Evolutionary conservation across 192 early-diverging fungal genomes (phyloP).

Genomic region (Funneliformis mosseae): DNA sequence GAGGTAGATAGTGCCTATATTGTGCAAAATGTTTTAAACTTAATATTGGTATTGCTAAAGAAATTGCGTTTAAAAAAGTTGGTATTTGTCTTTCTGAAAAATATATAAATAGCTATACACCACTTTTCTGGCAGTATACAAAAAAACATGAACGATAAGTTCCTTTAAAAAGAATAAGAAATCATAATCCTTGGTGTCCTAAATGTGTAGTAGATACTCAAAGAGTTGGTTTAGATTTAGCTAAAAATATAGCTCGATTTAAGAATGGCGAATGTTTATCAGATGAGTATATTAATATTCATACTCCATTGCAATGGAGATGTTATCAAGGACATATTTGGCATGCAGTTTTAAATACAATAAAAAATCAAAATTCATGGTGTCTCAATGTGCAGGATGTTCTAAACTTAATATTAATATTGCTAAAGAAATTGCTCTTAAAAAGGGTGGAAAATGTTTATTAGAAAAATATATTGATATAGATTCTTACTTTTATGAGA

Average conservation of each 20-base stretch:
- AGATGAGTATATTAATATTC: conserved; percentile 23
- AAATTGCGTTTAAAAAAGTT: background rate
- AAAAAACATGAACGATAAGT: conserved; percentile 23
- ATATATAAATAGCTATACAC: conserved; percentile 19
- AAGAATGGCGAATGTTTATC: conserved; percentile 29
- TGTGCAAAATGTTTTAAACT: conserved; percentile 1
- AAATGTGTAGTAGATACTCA: conserved; percentile 8
- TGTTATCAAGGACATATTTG: conserved; percentile 27
- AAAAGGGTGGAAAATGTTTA: conserved; percentile 18
- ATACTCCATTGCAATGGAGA: conserved; percentile 21
- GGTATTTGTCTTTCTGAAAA: background rate
- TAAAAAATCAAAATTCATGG: conserved; percentile 29
- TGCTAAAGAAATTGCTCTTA: conserved; percentile 27
- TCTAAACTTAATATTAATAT: conserved; percentile 19
- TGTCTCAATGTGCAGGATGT: conserved; percentile 16
- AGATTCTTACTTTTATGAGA: background rate
- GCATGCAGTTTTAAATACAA: conserved; percentile 9
- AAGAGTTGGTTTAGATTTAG: conserved; percentile 12
- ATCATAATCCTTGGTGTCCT: conserved; percentile 29
- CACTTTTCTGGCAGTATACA: conserved; percentile 24
- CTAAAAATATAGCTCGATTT: conserved; percentile 26
- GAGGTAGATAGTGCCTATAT: background rate
- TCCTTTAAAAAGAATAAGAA: conserved; percentile 22
- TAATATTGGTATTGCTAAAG: conserved; percentile 13
- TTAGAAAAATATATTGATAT: conserved; percentile 26